phyloP scores from a whole-genome alignment of 441 rosid genomes.

The Corymbia calophylla region DNA sequence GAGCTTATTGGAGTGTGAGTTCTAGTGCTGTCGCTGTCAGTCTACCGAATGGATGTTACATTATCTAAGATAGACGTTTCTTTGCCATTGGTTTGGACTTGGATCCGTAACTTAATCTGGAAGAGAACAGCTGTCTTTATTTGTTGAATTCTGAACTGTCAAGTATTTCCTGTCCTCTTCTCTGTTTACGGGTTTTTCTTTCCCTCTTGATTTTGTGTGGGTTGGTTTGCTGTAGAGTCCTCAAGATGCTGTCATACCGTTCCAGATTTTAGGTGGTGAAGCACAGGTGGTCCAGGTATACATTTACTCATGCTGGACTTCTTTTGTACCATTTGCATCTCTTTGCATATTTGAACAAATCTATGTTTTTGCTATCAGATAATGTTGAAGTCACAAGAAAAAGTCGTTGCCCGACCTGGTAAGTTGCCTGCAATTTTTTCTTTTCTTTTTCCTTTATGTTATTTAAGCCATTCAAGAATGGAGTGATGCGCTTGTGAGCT shows the following conservation, averaged over 20 bases:
- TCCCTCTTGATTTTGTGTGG: neutral
- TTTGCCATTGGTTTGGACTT: neutral
- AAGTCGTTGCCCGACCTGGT: slow-evolving; percentile 87
- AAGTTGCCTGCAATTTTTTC: neutral
- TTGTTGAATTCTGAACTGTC: neutral
- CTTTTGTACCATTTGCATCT: neutral
- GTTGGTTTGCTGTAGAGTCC: slow-evolving; percentile 54
- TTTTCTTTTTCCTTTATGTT: neutral
- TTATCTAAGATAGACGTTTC: neutral
- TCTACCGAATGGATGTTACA: neutral
- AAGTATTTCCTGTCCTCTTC: neutral
- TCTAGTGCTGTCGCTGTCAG: neutral
- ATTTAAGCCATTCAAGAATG: neutral
- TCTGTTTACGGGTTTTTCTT: neutral
- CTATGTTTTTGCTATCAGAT: slow-evolving; percentile 39
- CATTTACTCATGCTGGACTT: neutral
- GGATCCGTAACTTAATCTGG: neutral
- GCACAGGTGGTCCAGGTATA: slow-evolving; percentile 93
- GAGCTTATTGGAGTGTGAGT: neutral
- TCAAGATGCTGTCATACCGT: slow-evolving; percentile 82
- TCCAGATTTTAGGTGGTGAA: slow-evolving; percentile 98
- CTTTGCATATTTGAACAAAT: neutral
- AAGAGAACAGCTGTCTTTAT: neutral
- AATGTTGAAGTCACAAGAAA: slow-evolving; percentile 94
- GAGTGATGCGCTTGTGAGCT: neutral